phyloP scores from a whole-genome alignment of 2,329 filamentous ascomycete genomes.

The Thielaviopsis punctulata region DNA sequence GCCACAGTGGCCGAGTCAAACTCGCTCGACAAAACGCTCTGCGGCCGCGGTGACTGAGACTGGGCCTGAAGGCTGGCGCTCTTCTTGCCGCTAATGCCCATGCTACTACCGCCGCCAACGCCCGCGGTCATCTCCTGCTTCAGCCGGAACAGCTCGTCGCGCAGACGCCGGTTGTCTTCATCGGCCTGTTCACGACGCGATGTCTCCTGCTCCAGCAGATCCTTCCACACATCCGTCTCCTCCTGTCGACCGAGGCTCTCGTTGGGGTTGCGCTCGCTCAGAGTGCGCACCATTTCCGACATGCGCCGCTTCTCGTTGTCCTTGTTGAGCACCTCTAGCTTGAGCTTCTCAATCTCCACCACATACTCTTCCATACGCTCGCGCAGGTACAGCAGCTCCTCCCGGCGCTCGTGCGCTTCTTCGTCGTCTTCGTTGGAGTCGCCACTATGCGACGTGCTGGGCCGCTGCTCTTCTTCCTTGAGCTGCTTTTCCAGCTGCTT shows the following conservation, averaged over 20 bases:
- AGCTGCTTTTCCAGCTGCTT: slow-evolving; percentile 75
- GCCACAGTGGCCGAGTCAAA: slow-evolving; percentile 31
- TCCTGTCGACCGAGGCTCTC: slow-evolving; percentile 37
- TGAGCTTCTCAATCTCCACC: slow-evolving; percentile 65
- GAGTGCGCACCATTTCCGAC: slow-evolving; percentile 53
- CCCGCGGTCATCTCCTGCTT: slow-evolving; percentile 35
- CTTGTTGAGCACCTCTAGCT: slow-evolving; percentile 58
- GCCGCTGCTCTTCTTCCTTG: slow-evolving; percentile 42
- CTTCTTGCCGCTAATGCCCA: slow-evolving; percentile 46
- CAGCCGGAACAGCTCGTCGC: slow-evolving; percentile 67
- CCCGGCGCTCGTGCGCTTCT: slow-evolving; percentile 53
- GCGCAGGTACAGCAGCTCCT: slow-evolving; percentile 69
- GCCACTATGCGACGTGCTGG: slow-evolving; percentile 39
- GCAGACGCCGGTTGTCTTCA: slow-evolving; percentile 67
- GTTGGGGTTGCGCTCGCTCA: slow-evolving; percentile 32
- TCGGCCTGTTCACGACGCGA: slow-evolving; percentile 77
- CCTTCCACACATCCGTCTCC: slow-evolving; percentile 79
- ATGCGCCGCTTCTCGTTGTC: slow-evolving; percentile 78
- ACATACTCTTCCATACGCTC: slow-evolving; percentile 76
- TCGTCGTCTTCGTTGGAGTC: slow-evolving; percentile 44
- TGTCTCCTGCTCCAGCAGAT: slow-evolving; percentile 82
- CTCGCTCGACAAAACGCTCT: slow-evolving; percentile 32
- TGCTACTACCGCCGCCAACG: slow-evolving; percentile 32
- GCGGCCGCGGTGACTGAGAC: slow-evolving; percentile 28
- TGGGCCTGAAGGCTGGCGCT: slow-evolving; percentile 25